Evolutionary conservation across 805 yeast genomes (phyloP).

Genomic region (Torulaspora indica): DNA sequence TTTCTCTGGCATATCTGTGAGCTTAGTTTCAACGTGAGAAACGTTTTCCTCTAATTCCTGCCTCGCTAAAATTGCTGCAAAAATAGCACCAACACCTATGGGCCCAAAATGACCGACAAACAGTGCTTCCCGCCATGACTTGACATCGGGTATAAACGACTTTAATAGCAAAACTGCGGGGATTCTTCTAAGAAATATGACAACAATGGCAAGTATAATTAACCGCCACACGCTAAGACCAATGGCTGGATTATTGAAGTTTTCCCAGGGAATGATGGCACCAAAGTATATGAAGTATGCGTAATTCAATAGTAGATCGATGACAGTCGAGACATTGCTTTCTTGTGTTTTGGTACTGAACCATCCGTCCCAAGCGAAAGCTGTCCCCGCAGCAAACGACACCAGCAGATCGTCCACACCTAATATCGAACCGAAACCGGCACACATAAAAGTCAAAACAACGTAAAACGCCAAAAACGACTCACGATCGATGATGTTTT

Average conservation of each 20-base stretch:
- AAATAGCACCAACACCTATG: constrained; percentile 90
- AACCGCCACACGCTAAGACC: constrained; percentile 79
- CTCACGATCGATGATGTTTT: constrained; percentile 75
- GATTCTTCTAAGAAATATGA: constrained; percentile 70
- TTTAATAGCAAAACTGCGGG: constrained; percentile 75
- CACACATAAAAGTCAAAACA: constrained; percentile 74
- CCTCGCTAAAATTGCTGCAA: constrained; percentile 76
- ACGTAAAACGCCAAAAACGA: constrained; percentile 82
- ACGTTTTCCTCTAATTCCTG: constrained; percentile 56
- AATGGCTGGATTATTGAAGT: constrained; percentile 54
- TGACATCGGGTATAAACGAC: constrained; percentile 79
- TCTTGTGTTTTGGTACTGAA: constrained; percentile 79
- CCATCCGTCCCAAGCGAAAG: constrained; percentile 93
- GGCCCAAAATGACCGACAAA: constrained; percentile 97
- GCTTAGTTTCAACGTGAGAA: constrained; percentile 53
- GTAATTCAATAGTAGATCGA: constrained; percentile 75
- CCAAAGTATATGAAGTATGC: constrained; percentile 89
- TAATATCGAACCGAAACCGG: constrained; percentile 82
- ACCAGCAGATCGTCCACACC: constrained; percentile 88
- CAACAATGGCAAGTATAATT: constrained; percentile 65
- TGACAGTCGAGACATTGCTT: constrained; percentile 83
- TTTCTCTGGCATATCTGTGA: constrained; percentile 43
- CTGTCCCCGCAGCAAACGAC: constrained; percentile 88
- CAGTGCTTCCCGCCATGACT: constrained; percentile 88
- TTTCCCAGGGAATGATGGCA: constrained; percentile 83